Evolutionary conservation across 129 eudicot genomes (phyloP).

Genomic region (Oenanthe sinensis): DNA sequence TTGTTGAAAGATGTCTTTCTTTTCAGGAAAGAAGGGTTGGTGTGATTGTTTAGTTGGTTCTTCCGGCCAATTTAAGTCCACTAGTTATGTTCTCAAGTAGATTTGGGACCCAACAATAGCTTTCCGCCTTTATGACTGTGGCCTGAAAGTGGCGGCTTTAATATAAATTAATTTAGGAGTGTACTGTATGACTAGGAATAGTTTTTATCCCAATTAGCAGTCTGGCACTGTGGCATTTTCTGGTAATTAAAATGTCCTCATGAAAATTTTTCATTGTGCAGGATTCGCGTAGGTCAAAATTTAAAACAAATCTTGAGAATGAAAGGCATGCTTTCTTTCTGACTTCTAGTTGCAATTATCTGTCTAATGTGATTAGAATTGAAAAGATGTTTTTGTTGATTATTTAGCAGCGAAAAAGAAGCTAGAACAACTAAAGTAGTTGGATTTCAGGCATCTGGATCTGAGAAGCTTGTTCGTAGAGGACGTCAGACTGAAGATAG

Average conservation of each 20-base stretch:
- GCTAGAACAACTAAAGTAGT: constrained; percentile 26
- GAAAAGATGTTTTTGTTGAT: constrained; percentile 7
- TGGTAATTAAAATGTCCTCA: not conserved
- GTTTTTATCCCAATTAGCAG: not conserved
- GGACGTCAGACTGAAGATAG: constrained; percentile 35
- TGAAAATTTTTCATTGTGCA: constrained; percentile 11
- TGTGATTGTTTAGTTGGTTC: not conserved
- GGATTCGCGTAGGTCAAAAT: constrained; percentile 28
- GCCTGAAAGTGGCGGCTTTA: not conserved
- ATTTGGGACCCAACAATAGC: not conserved
- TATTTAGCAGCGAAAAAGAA: constrained; percentile 30
- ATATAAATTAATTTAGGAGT: not conserved
- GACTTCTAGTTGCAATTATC: not conserved
- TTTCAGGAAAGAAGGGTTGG: not conserved
- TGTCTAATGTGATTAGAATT: not conserved
- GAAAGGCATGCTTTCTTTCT: constrained; percentile 37
- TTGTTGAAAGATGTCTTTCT: not conserved
- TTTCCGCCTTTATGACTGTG: not conserved
- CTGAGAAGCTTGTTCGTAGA: constrained; percentile 30
- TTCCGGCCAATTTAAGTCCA: not conserved
- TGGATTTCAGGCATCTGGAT: constrained; percentile 21
- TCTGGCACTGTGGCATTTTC: not conserved
- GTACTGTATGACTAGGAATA: not conserved
- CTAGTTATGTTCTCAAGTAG: not conserved
- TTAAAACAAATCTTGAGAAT: constrained; percentile 18